Percentiles rank a stretch among this genome's conserved stretches.
These are phyloP conservation scores for Ceratobasidium sp. DNA, from an alignment of 1,284 basidiomycete species.

Conservation along the genomic window DNA sequence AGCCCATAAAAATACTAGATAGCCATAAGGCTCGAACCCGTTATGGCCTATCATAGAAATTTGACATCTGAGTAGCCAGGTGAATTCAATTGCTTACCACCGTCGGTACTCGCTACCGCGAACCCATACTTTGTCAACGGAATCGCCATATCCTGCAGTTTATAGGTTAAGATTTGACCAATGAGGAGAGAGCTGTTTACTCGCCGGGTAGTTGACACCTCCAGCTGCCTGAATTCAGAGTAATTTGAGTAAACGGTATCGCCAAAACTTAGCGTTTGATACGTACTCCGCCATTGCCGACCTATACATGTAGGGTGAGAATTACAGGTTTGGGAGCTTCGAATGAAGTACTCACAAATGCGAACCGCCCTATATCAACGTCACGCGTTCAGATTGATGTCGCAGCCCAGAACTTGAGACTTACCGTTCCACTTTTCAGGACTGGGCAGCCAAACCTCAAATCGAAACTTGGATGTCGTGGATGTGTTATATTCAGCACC, in stretches of 20 bases:
- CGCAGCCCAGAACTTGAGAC: neutral
- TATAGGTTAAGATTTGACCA: neutral
- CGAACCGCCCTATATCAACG: conserved; percentile 16
- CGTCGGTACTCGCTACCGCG: conserved; percentile 22
- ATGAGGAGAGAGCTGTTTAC: neutral
- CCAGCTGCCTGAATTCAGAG: conserved; percentile 7
- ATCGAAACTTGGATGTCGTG: conserved; percentile 9
- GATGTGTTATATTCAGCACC: conserved; percentile 34
- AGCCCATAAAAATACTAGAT: too few relatives aligned
- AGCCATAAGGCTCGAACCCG: conserved; percentile 10
- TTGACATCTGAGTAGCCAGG: neutral
- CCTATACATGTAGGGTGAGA: neutral
- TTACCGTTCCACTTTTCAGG: conserved; percentile 31
- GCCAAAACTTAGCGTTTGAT: neutral
- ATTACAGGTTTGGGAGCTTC: neutral
- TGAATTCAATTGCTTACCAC: neutral
- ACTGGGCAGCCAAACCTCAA: conserved; percentile 30
- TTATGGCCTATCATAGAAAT: conserved; percentile 11
- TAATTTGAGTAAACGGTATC: neutral
- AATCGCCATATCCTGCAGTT: conserved; percentile 23
- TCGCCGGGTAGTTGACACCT: conserved; percentile 17
- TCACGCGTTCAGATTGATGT: neutral
- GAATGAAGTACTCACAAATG: conserved; percentile 8
- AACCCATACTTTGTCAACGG: conserved; percentile 29
- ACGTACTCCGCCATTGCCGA: conserved; percentile 35